These are phyloP conservation scores for Monilinia vaccinii-corymbosi DNA, from an alignment of 2,329 filamentous ascomycete species.

Conservation along the genomic window DNA sequence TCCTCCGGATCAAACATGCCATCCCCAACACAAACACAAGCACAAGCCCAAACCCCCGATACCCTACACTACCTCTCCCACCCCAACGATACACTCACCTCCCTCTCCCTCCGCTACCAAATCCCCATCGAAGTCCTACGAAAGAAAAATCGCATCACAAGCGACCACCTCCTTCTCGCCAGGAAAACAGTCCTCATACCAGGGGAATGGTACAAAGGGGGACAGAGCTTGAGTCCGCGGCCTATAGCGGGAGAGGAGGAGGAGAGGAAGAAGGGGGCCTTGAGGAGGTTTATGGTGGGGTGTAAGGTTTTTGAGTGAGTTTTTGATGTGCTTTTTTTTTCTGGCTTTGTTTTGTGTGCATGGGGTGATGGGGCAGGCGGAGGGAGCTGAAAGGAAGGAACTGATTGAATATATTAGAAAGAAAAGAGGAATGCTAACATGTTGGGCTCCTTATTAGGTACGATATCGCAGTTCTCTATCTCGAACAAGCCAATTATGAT, in stretches of 20 bases:
- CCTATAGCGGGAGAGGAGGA: slow-evolving; percentile 70
- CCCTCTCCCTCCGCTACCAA: slow-evolving; percentile 61
- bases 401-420: neutral
- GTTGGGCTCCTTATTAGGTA: slow-evolving; percentile 37
- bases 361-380: neutral
- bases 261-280: slow-evolving; percentile 57
- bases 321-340: neutral
- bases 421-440: slow-evolving; percentile 22
- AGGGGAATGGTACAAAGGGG: slow-evolving; percentile 57
- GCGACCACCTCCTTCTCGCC: slow-evolving; percentile 61
- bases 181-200: slow-evolving; percentile 65
- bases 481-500: slow-evolving; percentile 61
- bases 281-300: slow-evolving; percentile 69
- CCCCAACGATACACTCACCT: slow-evolving; percentile 55
- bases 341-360: neutral
- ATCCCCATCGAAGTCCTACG: slow-evolving; percentile 57
- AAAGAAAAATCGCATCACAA: slow-evolving; percentile 58
- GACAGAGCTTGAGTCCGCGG: slow-evolving; percentile 57
- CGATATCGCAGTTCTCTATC: slow-evolving; percentile 65
- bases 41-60: slow-evolving; percentile 36
- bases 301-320: slow-evolving; percentile 69
- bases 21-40: neutral
- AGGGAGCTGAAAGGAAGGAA: neutral
- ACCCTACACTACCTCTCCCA: slow-evolving; percentile 68
- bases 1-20: neutral